Base-by-base conservation (phyloP, 2,329 filamentous ascomycete species). In the Helminthosporium solani region DNA sequence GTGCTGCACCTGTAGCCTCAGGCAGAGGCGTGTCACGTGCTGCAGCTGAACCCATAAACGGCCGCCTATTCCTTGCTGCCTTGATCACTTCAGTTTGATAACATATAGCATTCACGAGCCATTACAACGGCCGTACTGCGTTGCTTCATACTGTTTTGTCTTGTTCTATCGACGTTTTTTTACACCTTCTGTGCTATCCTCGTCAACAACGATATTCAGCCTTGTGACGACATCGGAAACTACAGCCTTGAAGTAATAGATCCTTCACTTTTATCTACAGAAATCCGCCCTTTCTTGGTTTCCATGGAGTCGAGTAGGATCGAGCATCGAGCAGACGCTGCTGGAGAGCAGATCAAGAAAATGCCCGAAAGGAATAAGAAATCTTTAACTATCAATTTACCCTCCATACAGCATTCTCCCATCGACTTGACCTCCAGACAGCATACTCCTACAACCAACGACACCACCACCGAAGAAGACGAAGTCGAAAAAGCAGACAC, bases 51-150 rank as follows among this genome's bases (percentile, higher is more conserved):
- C 40, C 23, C 23, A 9, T 9, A 25, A 9, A 5, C 6, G 40
- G 40, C 31, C 33, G 40, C 40, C 40, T 18, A 20, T 25, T 5
- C 23, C 9, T 33, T 43, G 40, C 40, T 43, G 40, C 40, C 40
- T 43, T 35, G 40, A 6, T 14, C 11, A 15, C 33, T 36, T 38
- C 35, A 38, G 35, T 19, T 21, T 38, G 15, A 14, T 9, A 25
- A 25, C 23, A 9, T 9, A 5, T 6, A 25, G 9, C 23, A 25
- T 25, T 9, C 6, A 25, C 23, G 23, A 6, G 23, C 9, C 9
- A 6, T 25, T 6, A 5, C 23, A 25, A 6, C 23, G 9, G 23
- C 23, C 9, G 5, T 25, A 5, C 9, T 25, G 5, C 23, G 9
- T 25, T 25, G 6, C 9, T 25, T 9, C 9, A 25, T 25, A 25